Base-by-base conservation (phyloP, 495 filamentous ascomycete species). In the Penicillium alfredii region DNA sequence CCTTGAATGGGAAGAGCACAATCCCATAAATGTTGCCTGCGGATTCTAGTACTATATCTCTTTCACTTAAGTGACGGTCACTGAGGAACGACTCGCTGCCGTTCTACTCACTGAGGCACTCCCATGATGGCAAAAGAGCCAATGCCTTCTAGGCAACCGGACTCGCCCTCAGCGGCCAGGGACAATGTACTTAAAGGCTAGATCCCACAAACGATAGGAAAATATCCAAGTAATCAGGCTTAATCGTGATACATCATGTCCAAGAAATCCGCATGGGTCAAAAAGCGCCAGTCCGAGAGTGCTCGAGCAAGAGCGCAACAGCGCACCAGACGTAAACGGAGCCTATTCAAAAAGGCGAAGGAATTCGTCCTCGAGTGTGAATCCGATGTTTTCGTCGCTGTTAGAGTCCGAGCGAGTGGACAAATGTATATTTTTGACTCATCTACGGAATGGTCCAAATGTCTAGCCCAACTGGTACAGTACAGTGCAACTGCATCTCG, bases 271-370 rank as follows among this genome's bases (percentile, higher is more conserved):
- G 17, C 17, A n/a, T n/a, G n/a, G 11, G 27, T 30, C 27, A 8
- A 11, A 5, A 30, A 30, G 17, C 11, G 11, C 17, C 11, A 30
- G 27, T 30, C 27, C 14, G 3, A 30, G 12, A 30, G 27, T 30
- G 27, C 17, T 14, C 14, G 27, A 30, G 27, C 27, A 5, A 30
- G 17, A 30, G 14, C 27, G 14, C 11, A 30, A 15, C 27, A 30
- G 17, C 14, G 27, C 14, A 14, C 14, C 17, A 30, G 27, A 15
- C 27, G 27, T 30, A 30, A 30, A 15, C 27, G 27, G 12, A 30
- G 27, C 17, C 17, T 30, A 8, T 30, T 30, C 11, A 30, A 30
- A 30, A 30, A 30, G 17, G 27, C 27, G 27, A 30, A 30, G 27
- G 27, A 30, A 14, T 30, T 30, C 17, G 14, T 30, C 11, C 27